Conservation (phyloP, 106 monocot genomes). For the Dactylorhiza incarnata region DNA sequence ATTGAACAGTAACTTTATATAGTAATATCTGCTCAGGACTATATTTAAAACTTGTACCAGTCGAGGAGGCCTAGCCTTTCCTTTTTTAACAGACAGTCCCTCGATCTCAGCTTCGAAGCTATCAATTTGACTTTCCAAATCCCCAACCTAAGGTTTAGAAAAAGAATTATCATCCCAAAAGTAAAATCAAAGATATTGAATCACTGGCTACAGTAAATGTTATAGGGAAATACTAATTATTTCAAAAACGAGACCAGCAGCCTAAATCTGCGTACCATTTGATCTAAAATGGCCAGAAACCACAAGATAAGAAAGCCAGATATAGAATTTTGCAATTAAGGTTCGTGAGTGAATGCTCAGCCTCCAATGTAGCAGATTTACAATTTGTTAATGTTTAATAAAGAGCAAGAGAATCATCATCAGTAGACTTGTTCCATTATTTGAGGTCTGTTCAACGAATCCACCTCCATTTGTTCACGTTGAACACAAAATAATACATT, state of each 20-base stretch:
- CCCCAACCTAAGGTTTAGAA: slow-evolving; percentile 50
- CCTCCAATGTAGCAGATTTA: background rate
- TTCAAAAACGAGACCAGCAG: background rate
- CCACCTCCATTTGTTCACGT: background rate
- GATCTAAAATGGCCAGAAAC: background rate
- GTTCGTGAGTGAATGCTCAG: background rate
- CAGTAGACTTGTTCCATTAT: background rate
- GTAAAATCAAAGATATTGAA: background rate
- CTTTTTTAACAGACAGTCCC: slow-evolving; percentile 91
- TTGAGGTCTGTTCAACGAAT: background rate
- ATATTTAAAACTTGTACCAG: slow-evolving; percentile 37
- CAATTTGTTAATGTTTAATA: background rate
- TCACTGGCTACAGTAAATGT: background rate
- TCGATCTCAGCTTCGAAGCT: slow-evolving; percentile 93
- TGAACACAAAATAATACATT: background rate
- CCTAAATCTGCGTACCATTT: background rate
- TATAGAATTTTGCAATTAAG: background rate
- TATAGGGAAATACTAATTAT: background rate
- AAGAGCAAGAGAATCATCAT: background rate
- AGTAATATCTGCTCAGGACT: background rate
- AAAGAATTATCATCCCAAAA: background rate
- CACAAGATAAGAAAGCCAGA: background rate
- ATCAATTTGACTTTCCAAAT: slow-evolving; percentile 90
- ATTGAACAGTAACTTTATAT: background rate
- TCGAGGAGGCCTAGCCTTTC: slow-evolving; percentile 80